phyloP scores from a whole-genome alignment of 2,329 filamentous ascomycete genomes.

The Diplodia intermedia region DNA sequence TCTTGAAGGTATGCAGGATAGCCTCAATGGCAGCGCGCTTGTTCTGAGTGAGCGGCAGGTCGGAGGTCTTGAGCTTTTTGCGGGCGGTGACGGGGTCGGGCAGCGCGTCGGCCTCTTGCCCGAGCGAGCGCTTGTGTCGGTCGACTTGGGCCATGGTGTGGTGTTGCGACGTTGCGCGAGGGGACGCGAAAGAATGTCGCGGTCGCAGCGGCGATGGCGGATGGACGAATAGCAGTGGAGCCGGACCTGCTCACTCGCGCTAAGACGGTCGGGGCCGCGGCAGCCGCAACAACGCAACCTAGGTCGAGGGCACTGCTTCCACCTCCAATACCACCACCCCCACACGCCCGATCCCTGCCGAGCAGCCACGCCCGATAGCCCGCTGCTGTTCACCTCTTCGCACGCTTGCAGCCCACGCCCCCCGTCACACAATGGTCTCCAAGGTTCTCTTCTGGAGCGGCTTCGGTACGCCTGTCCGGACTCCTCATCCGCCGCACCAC shows the following conservation, averaged over 20 bases:
- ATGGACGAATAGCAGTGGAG: conserved; percentile 19
- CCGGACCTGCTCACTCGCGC: conserved; percentile 17
- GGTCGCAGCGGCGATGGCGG: not conserved
- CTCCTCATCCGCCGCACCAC: conserved; percentile 28
- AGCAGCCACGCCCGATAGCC: not conserved
- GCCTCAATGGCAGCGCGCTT: conserved; percentile 76
- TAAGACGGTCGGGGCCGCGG: conserved; percentile 14
- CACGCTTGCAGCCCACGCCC: conserved; percentile 1
- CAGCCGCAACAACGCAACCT: not conserved
- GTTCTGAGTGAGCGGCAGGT: conserved; percentile 75
- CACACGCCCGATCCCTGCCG: conserved; percentile 4
- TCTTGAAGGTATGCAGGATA: conserved; percentile 82
- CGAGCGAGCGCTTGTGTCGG: conserved; percentile 41
- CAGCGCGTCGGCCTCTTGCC: conserved; percentile 37
- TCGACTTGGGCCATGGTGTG: conserved; percentile 22
- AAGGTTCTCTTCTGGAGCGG: conserved; percentile 82
- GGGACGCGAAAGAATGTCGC: conserved; percentile 23
- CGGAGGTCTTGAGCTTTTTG: conserved; percentile 74
- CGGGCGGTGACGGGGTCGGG: conserved; percentile 46
- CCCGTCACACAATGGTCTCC: conserved; percentile 54
- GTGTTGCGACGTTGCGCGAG: conserved; percentile 20
- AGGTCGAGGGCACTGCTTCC: not conserved
- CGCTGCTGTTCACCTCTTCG: conserved; percentile 15
- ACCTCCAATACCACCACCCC: conserved; percentile 20
- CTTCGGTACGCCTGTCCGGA: conserved; percentile 74